phyloP scores from a whole-genome alignment of 2,329 filamentous ascomycete genomes.

The Colletotrichum liaoningense region DNA sequence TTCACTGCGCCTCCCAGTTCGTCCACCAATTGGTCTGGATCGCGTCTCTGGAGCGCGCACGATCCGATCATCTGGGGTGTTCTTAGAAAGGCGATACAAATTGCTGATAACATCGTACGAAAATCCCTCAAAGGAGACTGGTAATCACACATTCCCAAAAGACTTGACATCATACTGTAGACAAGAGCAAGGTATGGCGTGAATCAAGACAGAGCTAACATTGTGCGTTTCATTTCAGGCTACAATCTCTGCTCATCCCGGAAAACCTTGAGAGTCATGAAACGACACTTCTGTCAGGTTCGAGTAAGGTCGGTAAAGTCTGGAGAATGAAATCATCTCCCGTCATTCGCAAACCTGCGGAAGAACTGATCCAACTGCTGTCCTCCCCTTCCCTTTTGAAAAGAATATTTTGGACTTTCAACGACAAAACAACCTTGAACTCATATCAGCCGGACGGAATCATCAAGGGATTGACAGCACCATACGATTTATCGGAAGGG shows the following conservation, averaged over 20 bases:
- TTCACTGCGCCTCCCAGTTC: not conserved
- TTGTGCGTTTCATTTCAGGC: not conserved
- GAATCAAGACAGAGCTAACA: not conserved
- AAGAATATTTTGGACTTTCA: not conserved
- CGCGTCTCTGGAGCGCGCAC: constrained; percentile 16
- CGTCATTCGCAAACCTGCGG: not conserved
- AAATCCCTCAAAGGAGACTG: constrained; percentile 5
- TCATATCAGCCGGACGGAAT: not conserved
- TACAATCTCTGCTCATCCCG: not conserved
- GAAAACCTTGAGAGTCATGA: not conserved
- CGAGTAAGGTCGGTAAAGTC: not conserved
- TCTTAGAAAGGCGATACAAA: constrained; percentile 28
- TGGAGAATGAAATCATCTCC: not conserved
- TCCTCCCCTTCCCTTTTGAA: not conserved
- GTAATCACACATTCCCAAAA: not conserved
- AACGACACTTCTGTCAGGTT: not conserved
- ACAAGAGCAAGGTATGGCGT: no score
- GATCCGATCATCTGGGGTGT: constrained; percentile 26
- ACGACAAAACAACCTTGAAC: not conserved
- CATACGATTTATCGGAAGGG: not conserved
- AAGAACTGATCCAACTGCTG: not conserved
- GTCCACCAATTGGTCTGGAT: not conserved
- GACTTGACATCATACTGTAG: no score
- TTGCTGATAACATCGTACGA: constrained; percentile 32
- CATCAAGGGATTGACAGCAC: not conserved